These are phyloP conservation scores for Aspergillus coremiiformis DNA, from an alignment of 495 filamentous ascomycete species.

Conservation along the genomic window DNA sequence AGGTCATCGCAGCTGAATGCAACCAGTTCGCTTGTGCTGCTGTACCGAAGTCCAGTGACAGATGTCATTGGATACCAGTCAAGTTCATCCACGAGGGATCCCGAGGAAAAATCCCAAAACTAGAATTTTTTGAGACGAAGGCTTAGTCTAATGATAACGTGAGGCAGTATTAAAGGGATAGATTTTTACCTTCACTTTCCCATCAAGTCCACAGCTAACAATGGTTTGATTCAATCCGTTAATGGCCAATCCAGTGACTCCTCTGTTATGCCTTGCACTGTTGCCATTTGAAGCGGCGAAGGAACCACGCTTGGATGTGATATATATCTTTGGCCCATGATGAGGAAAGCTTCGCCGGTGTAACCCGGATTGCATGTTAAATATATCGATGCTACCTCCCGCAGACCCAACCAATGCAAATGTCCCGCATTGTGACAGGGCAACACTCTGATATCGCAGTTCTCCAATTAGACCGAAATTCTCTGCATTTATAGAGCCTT, in stretches of 20 bases:
- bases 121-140: conserved; percentile 10
- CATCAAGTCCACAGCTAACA: conserved; percentile 81
- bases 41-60: conserved; percentile 67
- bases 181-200: conserved; percentile 67
- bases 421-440: conserved; percentile 83
- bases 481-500: not conserved
- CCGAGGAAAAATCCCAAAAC: conserved; percentile 91
- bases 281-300: conserved; percentile 33
- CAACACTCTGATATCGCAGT: conserved; percentile 53
- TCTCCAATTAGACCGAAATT: not conserved
- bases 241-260: conserved; percentile 77
- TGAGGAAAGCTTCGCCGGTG: conserved; percentile 82
- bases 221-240: conserved; percentile 77
- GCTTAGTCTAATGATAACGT: not conserved
- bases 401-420: conserved; percentile 88
- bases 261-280: conserved; percentile 62
- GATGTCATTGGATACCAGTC: conserved; percentile 79
- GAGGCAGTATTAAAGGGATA: not conserved
- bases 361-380: conserved; percentile 88
- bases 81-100: conserved; percentile 68
- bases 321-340: conserved; percentile 52
- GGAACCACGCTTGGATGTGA: conserved; percentile 41
- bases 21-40: conserved; percentile 73
- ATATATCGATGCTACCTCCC: conserved; percentile 80
- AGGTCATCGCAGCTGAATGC: conserved; percentile 86